Evolutionary conservation across 2,329 filamentous ascomycete species (phyloP), one percentile per base, ranked within the genome.

Genomic region (Aspergillus cejpii): DNA sequence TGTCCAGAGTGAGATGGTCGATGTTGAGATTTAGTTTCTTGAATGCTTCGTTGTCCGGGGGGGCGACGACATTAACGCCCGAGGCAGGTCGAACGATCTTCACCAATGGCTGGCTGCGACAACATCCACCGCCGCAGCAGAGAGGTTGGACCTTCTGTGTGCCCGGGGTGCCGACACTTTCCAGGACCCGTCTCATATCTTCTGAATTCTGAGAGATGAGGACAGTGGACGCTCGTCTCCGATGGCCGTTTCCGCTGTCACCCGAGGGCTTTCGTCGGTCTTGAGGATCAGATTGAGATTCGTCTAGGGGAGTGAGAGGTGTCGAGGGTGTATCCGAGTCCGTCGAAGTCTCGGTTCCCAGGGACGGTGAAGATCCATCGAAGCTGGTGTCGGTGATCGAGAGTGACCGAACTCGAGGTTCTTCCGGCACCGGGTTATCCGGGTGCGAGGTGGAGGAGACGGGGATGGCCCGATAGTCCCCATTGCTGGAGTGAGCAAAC

Each of bases 21-120:
- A 97, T 76, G 57, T 84, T 85, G 55, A 97, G 76, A 41, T 82
- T 75, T 39, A 98, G 76, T 48, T 84, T 87, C 44, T 80, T 77
- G 71, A 86, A 98, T 12, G 92, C 92, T 48, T 84, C 78, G 58
- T 94, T 97, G 64, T 92, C 81, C 1, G 91, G 90, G 2, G 74
- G 63, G 27, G 69, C 65, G 41, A 83, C 71, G 2, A 77, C 74
- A 33, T 72, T 65, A 31, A 69, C 62, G 6, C 69, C 61, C 3
- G 68, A 70, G 19, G 61, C 53, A 17, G 66, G 63, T 6, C 61
- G 57, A 45, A 56, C 48, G 47, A 75, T 65, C 5, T 73, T 64
- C 29, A 71, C 71, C 56, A 82, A 58, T 24, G 74, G 74, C 58
- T 80, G 73, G 46, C 79, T 68, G 59, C 79, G 74, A 62, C 80